Evolutionary conservation across 139 green algal species (phyloP).

Genomic region (Coccomyxa sp.): DNA sequence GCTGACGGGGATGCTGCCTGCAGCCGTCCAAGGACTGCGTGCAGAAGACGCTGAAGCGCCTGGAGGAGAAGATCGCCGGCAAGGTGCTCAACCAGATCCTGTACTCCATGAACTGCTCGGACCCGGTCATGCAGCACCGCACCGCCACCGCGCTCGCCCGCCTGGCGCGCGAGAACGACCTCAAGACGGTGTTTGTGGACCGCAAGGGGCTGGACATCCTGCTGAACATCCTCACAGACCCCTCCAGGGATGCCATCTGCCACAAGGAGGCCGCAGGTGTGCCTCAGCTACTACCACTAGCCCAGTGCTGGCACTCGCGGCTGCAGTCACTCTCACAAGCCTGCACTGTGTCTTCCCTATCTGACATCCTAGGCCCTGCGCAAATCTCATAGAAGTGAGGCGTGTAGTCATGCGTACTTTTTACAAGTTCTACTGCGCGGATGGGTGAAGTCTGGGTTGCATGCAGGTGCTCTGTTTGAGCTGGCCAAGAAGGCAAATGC

Average conservation of each 20-base stretch:
- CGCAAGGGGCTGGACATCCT: constrained; percentile 79
- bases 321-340: neutral
- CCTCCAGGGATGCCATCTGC: neutral
- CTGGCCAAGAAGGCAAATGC: constrained; percentile 73
- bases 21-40: constrained; percentile 90
- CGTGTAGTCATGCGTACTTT: neutral
- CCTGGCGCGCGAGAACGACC: constrained; percentile 61
- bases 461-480: constrained; percentile 58
- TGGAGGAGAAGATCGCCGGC: constrained; percentile 80
- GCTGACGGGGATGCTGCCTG: neutral
- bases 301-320: no score
- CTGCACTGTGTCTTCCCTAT: neutral
- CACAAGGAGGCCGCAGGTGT: constrained; percentile 31
- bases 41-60: constrained; percentile 91
- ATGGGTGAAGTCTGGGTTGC: neutral
- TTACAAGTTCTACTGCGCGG: neutral
- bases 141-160: constrained; percentile 77
- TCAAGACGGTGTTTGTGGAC: constrained; percentile 76
- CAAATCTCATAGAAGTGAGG: neutral
- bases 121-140: constrained; percentile 46
- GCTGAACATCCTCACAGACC: constrained; percentile 72
- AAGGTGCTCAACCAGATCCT: constrained; percentile 61
- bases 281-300: neutral
- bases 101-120: constrained; percentile 34
- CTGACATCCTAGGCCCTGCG: neutral